Conservation (phyloP, 192 early-diverging fungal genomes). For the Radiomyces spectabilis region DNA sequence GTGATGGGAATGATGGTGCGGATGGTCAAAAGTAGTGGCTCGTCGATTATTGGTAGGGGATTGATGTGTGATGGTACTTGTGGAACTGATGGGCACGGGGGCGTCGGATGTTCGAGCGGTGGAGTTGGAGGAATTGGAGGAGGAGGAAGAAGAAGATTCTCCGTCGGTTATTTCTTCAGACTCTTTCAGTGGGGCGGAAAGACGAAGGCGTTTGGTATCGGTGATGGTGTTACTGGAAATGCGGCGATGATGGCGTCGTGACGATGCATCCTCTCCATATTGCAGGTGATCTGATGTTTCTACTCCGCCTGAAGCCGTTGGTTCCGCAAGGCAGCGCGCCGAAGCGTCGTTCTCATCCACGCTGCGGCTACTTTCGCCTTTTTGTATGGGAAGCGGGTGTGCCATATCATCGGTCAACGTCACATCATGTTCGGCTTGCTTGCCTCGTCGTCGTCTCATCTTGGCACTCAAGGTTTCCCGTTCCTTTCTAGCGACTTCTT, state of each 20-base stretch:
- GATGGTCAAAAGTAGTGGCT: conserved; percentile 2
- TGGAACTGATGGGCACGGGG: neutral
- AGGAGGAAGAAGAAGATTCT: neutral
- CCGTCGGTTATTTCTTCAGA: neutral
- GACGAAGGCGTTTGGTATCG: conserved; percentile 21
- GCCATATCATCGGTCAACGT: neutral
- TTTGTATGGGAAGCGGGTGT: neutral
- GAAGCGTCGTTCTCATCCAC: no score
- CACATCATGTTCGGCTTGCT: neutral
- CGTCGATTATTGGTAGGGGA: conserved; percentile 10
- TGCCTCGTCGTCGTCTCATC: conserved; percentile 9
- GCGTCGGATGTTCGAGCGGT: neutral
- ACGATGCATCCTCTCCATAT: neutral
- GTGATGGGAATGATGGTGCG: conserved; percentile 9
- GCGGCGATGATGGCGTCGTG: conserved; percentile 26
- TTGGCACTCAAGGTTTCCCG: conserved; percentile 23
- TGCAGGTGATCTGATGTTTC: neutral
- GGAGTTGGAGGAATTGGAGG: neutral
- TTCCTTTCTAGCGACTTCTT: conserved; percentile 29
- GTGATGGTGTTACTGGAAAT: conserved; percentile 29
- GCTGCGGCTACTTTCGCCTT: no score
- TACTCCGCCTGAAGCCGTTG: conserved; percentile 4
- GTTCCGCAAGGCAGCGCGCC: no score
- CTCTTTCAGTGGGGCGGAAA: conserved; percentile 5
- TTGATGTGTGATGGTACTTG: no score